Conservation (phyloP, 176 grass and related monocot genomes). For the Aegilops umbellulata region DNA sequence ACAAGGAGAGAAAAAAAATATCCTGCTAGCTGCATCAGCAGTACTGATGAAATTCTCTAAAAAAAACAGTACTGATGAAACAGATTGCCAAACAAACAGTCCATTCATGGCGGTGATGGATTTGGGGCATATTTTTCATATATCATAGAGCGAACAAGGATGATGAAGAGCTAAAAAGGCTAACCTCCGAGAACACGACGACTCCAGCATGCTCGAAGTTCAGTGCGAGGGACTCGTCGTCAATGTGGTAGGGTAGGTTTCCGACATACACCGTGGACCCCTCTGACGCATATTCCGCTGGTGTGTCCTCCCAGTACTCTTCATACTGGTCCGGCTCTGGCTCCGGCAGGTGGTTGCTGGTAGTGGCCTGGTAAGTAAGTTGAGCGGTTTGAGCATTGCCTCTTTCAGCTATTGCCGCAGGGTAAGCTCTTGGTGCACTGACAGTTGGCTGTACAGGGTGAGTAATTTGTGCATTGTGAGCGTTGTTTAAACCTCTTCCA, state of each 20-base stretch:
- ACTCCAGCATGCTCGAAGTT: neutral
- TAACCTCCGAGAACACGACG: neutral
- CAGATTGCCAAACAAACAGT: too few species aligned
- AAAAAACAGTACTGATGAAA: too few species aligned
- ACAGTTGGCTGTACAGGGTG: too few species aligned
- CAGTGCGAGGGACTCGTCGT: neutral
- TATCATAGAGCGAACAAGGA: neutral
- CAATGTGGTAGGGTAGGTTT: neutral
- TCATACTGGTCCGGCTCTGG: neutral
- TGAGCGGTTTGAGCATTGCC: neutral
- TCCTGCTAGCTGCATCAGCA: too few species aligned
- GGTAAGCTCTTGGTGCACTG: too few species aligned
- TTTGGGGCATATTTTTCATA: too few species aligned
- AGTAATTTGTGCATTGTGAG: too few species aligned
- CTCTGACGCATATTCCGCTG: neutral
- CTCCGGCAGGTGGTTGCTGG: neutral
- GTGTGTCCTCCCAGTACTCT: too few species aligned
- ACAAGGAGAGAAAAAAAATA: neutral
- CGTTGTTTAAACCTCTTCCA: too few species aligned
- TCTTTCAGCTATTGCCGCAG: too few species aligned
- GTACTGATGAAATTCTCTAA: too few species aligned
- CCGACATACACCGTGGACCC: neutral
- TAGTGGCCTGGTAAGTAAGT: neutral
- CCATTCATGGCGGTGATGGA: too few species aligned
- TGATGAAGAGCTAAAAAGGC: neutral